phyloP scores from a whole-genome alignment of 495 filamentous ascomycete species.

The Penicillium antarcticum region DNA sequence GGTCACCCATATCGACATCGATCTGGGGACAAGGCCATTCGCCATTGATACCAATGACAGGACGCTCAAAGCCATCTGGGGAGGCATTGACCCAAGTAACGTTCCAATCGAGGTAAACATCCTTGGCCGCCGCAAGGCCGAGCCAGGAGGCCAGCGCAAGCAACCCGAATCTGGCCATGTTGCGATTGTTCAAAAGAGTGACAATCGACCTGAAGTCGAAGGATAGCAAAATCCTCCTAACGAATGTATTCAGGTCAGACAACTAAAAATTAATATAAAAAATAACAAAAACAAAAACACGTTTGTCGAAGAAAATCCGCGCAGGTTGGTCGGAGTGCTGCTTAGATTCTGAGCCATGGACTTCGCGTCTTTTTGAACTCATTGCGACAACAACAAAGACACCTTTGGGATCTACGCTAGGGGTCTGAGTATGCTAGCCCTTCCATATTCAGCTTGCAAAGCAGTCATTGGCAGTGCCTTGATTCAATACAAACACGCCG shows the following conservation, averaged over 20 bases:
- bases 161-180: slow-evolving; percentile 21
- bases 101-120: slow-evolving; percentile 59
- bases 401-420: slow-evolving; percentile 15
- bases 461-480: slow-evolving; percentile 8
- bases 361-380: slow-evolving; percentile 9
- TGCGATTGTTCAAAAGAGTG: slow-evolving; percentile 13
- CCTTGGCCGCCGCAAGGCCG: slow-evolving; percentile 26
- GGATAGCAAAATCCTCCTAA: slow-evolving; percentile 20
- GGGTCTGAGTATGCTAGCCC: slow-evolving; percentile 15
- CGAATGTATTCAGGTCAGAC: slow-evolving; percentile 6
- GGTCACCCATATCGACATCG: slow-evolving; percentile 67
- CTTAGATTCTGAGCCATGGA: background rate
- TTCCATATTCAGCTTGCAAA: background rate
- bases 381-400: background rate
- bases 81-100: slow-evolving; percentile 78
- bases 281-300: slow-evolving; percentile 9
- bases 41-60: slow-evolving; percentile 78
- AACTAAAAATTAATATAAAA: background rate
- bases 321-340: slow-evolving; percentile 12
- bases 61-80: slow-evolving; percentile 70
- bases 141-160: slow-evolving; percentile 20
- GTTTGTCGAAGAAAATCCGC: slow-evolving; percentile 16
- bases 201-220: slow-evolving; percentile 12
- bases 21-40: slow-evolving; percentile 75
- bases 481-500: slow-evolving; percentile 11